Evolutionary conservation across 805 yeast species (phyloP).

Genomic region (Allodekkera sacchari): DNA sequence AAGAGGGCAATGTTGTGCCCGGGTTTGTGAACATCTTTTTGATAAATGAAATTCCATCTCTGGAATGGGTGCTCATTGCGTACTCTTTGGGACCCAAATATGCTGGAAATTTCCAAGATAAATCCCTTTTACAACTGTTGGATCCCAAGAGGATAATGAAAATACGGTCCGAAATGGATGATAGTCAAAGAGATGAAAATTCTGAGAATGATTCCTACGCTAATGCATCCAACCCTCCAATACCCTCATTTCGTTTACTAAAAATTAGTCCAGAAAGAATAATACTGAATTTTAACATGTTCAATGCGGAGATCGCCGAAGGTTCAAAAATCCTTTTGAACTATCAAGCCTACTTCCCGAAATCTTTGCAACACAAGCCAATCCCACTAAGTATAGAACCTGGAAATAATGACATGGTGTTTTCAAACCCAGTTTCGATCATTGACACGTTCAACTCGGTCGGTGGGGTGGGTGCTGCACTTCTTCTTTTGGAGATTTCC

Average conservation of each 20-base stretch:
- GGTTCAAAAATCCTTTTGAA: neutral
- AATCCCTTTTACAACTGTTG: constrained; percentile 31
- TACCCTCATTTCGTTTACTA: neutral
- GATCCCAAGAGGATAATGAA: constrained; percentile 17
- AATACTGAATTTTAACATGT: constrained; percentile 2
- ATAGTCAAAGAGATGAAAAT: neutral
- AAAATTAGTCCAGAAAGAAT: neutral
- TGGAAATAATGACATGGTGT: constrained; percentile 2
- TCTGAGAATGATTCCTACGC: neutral
- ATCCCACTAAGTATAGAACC: neutral
- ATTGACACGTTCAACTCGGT: constrained; percentile 27
- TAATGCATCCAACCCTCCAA: neutral
- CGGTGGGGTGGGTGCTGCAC: constrained; percentile 43
- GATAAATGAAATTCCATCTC: constrained; percentile 27
- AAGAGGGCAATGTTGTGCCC: constrained; percentile 18
- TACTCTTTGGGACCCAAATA: constrained; percentile 42
- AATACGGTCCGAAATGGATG: neutral
- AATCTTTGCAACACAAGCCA: too few species aligned
- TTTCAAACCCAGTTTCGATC: constrained; percentile 12
- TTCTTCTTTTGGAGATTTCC: constrained; percentile 39
- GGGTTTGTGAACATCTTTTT: constrained; percentile 29
- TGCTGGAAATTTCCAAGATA: constrained; percentile 35
- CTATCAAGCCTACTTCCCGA: neutral
- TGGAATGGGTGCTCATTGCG: constrained; percentile 45
- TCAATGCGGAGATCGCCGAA: neutral